Evolutionary conservation across 2,329 filamentous ascomycete genomes (phyloP).

Genomic region (Fusarium staphyleae): DNA sequence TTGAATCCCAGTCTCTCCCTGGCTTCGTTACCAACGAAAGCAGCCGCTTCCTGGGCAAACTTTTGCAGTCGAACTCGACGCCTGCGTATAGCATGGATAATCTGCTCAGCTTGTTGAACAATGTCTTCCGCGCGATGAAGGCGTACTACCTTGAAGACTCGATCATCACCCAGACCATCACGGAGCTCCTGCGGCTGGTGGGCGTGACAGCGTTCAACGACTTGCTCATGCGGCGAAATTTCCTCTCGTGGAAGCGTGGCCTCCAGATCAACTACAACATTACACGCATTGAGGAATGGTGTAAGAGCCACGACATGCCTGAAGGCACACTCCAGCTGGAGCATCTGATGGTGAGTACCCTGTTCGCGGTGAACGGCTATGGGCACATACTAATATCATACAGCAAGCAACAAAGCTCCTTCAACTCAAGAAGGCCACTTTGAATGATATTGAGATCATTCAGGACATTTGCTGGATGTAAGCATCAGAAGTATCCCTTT

Average conservation of each 20-base stretch:
- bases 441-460: slow-evolving; percentile 99
- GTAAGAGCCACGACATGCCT: slow-evolving; percentile 99
- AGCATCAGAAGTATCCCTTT: slow-evolving; percentile 49
- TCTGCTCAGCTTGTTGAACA: slow-evolving; percentile 91
- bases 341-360: slow-evolving; percentile 82
- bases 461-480: slow-evolving; percentile 99
- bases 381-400: slow-evolving; percentile 38
- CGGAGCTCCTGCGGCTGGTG: slow-evolving; percentile 89
- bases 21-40: slow-evolving; percentile 99
- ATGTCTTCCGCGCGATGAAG: slow-evolving; percentile 98
- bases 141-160: slow-evolving; percentile 96
- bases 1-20: slow-evolving; percentile 96
- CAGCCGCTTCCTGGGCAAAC: slow-evolving; percentile 97
- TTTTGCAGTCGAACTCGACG: slow-evolving; percentile 85
- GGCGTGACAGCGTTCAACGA: slow-evolving; percentile 99
- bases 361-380: neutral
- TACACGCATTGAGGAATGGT: slow-evolving; percentile 99
- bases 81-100: slow-evolving; percentile 99
- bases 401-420: slow-evolving; percentile 97
- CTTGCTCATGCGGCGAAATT: slow-evolving; percentile 95
- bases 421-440: slow-evolving; percentile 96
- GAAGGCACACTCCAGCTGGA: slow-evolving; percentile 97
- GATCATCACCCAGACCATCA: slow-evolving; percentile 95
- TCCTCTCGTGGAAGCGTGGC: slow-evolving; percentile 98
- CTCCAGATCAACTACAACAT: slow-evolving; percentile 99